These are phyloP conservation scores for Stevia rebaudiana DNA, from an alignment of 140 eudicot genomes.

Conservation along the genomic window DNA sequence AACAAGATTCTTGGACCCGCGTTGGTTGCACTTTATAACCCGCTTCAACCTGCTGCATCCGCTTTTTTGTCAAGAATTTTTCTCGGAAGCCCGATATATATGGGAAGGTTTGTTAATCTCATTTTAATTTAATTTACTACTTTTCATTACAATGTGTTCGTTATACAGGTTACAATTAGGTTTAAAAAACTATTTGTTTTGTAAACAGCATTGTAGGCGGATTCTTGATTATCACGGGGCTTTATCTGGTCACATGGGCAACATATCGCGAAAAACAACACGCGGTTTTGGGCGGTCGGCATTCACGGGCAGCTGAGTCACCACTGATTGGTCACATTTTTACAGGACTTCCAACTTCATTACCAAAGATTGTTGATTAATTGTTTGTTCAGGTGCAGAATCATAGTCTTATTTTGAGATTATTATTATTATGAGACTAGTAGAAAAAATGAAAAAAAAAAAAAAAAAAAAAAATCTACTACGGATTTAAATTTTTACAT, in stretches of 20 bases:
- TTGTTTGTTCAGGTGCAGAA: neutral
- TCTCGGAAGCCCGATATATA: conserved; percentile 87
- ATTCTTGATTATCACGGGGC: conserved; percentile 67
- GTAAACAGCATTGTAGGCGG: conserved; percentile 79
- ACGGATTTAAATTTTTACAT: conserved; percentile 20
- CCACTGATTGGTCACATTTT: conserved; percentile 50
- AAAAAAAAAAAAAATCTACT: conserved; percentile 5
- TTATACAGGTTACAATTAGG: neutral
- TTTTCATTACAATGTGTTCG: neutral
- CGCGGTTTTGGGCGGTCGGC: conserved; percentile 35
- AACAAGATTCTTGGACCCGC: conserved; percentile 91
- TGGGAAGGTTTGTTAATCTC: conserved; percentile 61
- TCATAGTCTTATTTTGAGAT: neutral
- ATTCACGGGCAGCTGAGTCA: conserved; percentile 47
- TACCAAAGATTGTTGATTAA: conserved; percentile 49
- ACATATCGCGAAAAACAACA: conserved; percentile 61
- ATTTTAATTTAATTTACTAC: neutral
- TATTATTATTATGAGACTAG: neutral
- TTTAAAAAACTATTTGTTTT: conserved; percentile 7
- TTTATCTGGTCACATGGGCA: conserved; percentile 93
- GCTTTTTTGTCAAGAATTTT: conserved; percentile 72
- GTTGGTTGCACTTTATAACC: conserved; percentile 82
- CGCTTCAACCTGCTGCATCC: conserved; percentile 93
- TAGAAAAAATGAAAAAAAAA: neutral
- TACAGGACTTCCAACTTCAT: conserved; percentile 50